phyloP scores from a whole-genome alignment of 129 eudicot genomes.

The Daucus carota region DNA sequence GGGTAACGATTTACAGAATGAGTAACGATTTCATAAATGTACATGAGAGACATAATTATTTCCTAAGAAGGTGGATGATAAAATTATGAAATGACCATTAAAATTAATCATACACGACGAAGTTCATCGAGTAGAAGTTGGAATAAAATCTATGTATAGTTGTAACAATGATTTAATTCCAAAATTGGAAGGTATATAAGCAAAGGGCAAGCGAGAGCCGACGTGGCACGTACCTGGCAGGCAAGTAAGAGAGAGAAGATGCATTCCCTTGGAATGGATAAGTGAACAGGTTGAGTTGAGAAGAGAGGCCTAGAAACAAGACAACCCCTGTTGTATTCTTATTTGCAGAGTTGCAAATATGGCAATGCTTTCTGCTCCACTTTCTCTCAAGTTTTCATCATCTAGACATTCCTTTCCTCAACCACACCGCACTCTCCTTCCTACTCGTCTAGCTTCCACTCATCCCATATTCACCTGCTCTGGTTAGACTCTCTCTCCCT shows the following conservation, averaged over 20 bases:
- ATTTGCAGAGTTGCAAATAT: background rate
- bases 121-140: no score
- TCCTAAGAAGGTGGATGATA: no score
- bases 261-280: background rate
- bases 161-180: no score
- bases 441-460: conserved; percentile 16
- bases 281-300: background rate
- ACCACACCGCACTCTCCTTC: conserved; percentile 10
- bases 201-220: background rate
- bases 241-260: background rate
- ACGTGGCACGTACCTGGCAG: background rate
- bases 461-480: conserved; percentile 42
- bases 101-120: no score
- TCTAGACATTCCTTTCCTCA: conserved; percentile 14
- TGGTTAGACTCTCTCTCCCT: conserved; percentile 25
- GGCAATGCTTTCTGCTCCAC: background rate
- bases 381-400: conserved; percentile 17
- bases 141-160: no score
- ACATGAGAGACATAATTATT: no score
- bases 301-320: background rate
- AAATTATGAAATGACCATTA: no score
- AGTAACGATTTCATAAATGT: no score
- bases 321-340: background rate
- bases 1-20: no score
- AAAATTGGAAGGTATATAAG: no score